Percentiles rank a stretch among this genome's conserved stretches.
phyloP scores from a whole-genome alignment of 768 basidiomycete genomes.

The Suillus alpinus region DNA sequence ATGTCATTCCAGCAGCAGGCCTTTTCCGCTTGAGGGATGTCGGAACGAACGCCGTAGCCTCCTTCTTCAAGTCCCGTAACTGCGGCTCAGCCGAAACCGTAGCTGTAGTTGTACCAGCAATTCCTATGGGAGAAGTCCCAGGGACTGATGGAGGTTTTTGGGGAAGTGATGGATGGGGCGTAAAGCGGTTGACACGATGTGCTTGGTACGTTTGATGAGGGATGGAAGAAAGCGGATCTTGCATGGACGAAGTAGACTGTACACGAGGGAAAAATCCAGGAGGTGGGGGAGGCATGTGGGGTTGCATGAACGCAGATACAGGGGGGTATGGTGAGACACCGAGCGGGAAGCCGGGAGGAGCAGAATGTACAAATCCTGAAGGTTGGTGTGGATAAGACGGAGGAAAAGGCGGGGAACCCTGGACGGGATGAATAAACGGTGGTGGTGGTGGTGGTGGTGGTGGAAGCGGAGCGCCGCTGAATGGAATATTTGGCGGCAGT shows the following conservation, averaged over 20 bases:
- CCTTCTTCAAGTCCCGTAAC: slow-evolving; percentile 91
- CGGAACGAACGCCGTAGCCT: slow-evolving; percentile 91
- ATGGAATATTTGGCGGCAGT: not conserved
- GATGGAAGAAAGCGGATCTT: slow-evolving; percentile 73
- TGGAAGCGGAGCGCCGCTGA: slow-evolving; percentile 17
- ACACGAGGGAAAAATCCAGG: slow-evolving; percentile 63
- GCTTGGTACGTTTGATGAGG: slow-evolving; percentile 81
- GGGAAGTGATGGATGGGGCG: slow-evolving; percentile 43
- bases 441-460: slow-evolving; percentile 21
- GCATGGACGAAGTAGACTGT: slow-evolving; percentile 52
- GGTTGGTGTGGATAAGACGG: slow-evolving; percentile 17
- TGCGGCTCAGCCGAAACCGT: slow-evolving; percentile 83
- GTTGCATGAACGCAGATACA: slow-evolving; percentile 25
- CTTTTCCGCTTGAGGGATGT: slow-evolving; percentile 77
- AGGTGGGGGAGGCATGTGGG: slow-evolving; percentile 42
- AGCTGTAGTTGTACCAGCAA: slow-evolving; percentile 46
- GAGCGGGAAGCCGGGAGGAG: slow-evolving; percentile 11
- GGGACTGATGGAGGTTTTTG: slow-evolving; percentile 37
- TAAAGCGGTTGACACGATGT: slow-evolving; percentile 48
- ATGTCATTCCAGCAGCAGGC: slow-evolving; percentile 29
- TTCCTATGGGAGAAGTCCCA: slow-evolving; percentile 31
- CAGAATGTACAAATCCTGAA: slow-evolving; percentile 13
- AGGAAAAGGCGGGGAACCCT: slow-evolving; percentile 17
- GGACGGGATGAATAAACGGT: slow-evolving; percentile 7
- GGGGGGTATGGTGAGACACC: slow-evolving; percentile 26